These are phyloP conservation scores for Comarum palustre DNA, from an alignment of 306 rosid species.

Conservation along the genomic window DNA sequence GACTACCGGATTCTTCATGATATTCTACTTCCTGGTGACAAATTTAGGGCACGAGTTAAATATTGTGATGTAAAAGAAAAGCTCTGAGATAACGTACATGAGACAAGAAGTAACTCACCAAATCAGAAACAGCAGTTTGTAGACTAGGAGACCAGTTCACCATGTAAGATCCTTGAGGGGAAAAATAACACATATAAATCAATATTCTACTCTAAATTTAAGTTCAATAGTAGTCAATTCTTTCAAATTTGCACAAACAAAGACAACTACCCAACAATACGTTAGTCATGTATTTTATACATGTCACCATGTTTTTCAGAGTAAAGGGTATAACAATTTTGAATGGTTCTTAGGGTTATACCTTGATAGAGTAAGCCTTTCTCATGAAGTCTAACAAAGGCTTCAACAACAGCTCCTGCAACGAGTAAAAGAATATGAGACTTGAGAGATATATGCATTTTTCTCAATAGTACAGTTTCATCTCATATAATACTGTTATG, in stretches of 20 bases:
- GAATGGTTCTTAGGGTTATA: slow-evolving; percentile 31
- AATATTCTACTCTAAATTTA: neutral
- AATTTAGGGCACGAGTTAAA: slow-evolving; percentile 26
- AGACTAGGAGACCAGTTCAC: slow-evolving; percentile 95
- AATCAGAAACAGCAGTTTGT: slow-evolving; percentile 96
- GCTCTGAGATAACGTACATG: slow-evolving; percentile 1
- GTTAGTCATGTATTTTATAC: neutral
- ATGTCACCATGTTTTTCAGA: neutral
- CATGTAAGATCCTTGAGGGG: slow-evolving; percentile 70
- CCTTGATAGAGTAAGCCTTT: slow-evolving; percentile 97
- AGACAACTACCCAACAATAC: neutral
- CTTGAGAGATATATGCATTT: neutral
- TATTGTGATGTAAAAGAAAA: slow-evolving; percentile 21
- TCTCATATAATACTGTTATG: neutral
- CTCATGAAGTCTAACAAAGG: slow-evolving; percentile 92
- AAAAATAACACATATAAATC: neutral
- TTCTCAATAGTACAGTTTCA: neutral
- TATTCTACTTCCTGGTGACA: slow-evolving; percentile 87
- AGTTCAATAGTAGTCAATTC: neutral
- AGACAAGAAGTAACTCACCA: slow-evolving; percentile 48
- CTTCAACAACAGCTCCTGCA: slow-evolving; percentile 93
- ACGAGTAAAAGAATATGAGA: slow-evolving; percentile 24
- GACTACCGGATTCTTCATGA: slow-evolving; percentile 82
- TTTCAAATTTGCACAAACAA: neutral
- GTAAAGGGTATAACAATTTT: neutral